Base-by-base conservation (phyloP, 371 early-diverging fungal species). In the Haplosporangium sp. region DNA sequence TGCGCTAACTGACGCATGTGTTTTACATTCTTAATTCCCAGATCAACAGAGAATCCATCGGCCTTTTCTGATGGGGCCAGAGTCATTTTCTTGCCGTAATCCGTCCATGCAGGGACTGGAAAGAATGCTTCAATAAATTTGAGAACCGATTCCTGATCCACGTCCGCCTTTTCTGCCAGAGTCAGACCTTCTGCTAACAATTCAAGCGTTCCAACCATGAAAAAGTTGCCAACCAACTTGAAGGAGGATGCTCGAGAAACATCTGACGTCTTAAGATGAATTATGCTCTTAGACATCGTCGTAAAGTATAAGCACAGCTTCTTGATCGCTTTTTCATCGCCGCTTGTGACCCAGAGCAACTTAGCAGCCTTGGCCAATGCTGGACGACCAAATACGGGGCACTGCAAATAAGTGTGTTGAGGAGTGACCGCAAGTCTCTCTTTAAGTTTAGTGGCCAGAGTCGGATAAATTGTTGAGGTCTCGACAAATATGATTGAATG, bases 151-250 rank as follows among this genome's bases (percentile, higher is more conserved):
- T 88, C 88, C 72, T 89, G 88, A 10, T 89, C 84, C 0, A 93
- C 71, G 17, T 88, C 89, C 0, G 87, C 63, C 38, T 90, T 88
- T 59, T 92, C 92, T 0, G 91, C 93, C 27, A 94, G 78, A 0
- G 94, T 92, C 78, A 91, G 71, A 5, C 92, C 93, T 71, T 95
- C 94, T 0, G 92, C 91, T n/a, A 94, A 71, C 45, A 91, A 63
- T 69, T 94, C 94, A 40, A 93, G 83, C 2, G 87, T 64, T 1
- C 89, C 77, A 0, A 86, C 86, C 11, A 94, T 82, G 63, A 93
- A 85, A 62, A 89, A 94, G 73, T 95, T 94, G 55, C 93, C 94
- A 27, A 89, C 79, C 8, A 95, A 82, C 69, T 95, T 93, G 61
- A 91, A 84, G 4, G 76, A 76, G 7, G 88, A 85, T 1, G 90